Evolutionary conservation across 352 stramenopile species (phyloP).

Genomic region (Pythium rishiriense): DNA sequence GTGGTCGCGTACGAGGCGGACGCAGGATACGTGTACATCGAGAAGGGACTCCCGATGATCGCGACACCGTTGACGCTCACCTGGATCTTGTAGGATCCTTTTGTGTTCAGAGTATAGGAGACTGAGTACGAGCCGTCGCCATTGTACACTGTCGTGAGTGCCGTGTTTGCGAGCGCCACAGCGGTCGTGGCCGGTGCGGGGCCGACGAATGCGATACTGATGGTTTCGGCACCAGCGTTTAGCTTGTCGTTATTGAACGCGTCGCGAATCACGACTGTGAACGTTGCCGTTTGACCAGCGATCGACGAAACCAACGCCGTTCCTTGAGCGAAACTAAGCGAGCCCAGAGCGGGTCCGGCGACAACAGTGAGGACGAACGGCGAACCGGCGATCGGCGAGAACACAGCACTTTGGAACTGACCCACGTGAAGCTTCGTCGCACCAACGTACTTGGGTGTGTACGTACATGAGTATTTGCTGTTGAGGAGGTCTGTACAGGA

Average conservation of each 20-base stretch:
- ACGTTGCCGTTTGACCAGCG: conserved; percentile 45
- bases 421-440: conserved; percentile 37
- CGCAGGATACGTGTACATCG: conserved; percentile 55
- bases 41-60: conserved; percentile 52
- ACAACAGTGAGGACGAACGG: conserved; percentile 52
- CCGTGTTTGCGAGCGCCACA: conserved; percentile 22
- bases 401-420: conserved; percentile 19
- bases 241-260: conserved; percentile 59
- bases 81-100: conserved; percentile 48
- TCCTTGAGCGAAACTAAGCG: conserved; percentile 40
- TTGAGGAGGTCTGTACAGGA: conserved; percentile 53
- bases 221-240: conserved; percentile 50
- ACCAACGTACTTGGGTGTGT: conserved; percentile 49
- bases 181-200: conserved; percentile 28
- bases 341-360: conserved; percentile 52
- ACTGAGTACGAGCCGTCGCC: conserved; percentile 42
- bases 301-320: conserved; percentile 51
- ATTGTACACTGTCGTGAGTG: conserved; percentile 33
- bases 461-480: conserved; percentile 65
- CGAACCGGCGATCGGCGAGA: conserved; percentile 39
- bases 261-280: conserved; percentile 58
- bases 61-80: conserved; percentile 45
- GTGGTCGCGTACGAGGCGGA: conserved; percentile 42
- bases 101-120: conserved; percentile 41
- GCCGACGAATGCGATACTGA: conserved; percentile 40